Percentiles rank a stretch among this genome's conserved stretches.
Evolutionary conservation across 2,329 filamentous ascomycete genomes (phyloP).

Genomic region (Venturia asperata): DNA sequence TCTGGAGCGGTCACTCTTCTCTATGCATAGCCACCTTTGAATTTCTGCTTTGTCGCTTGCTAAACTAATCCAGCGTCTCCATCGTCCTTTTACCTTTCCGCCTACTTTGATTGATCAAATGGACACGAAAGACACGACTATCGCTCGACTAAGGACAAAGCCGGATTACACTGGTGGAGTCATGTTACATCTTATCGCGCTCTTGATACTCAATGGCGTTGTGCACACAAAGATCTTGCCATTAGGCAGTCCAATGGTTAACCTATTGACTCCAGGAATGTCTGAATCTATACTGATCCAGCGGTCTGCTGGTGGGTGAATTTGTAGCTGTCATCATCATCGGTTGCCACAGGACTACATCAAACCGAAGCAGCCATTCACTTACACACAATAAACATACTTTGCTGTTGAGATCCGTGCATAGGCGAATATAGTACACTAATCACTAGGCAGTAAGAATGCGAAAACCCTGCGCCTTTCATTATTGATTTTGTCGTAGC

Average conservation of each 20-base stretch:
- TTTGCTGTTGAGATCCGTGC: not conserved
- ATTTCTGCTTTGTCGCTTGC: too few relatives aligned
- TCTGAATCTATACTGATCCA: not conserved
- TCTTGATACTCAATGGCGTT: conserved; percentile 30
- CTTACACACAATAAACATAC: conserved; percentile 32
- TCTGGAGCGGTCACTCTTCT: not conserved
- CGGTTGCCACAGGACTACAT: conserved; percentile 29
- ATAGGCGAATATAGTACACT: conserved; percentile 23
- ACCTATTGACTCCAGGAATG: too few relatives aligned
- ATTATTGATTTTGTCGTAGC: conserved; percentile 42
- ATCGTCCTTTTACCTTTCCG: not conserved
- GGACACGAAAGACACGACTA: not conserved
- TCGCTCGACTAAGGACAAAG: not conserved
- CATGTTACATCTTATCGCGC: conserved; percentile 28
- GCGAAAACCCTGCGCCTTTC: conserved; percentile 43
- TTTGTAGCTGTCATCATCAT: conserved; percentile 29
- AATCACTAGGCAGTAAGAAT: conserved; percentile 39
- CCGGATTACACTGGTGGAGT: conserved; percentile 25
- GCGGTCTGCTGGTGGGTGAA: conserved; percentile 27
- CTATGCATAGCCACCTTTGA: not conserved
- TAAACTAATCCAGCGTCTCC: too few relatives aligned
- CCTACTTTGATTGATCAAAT: not conserved
- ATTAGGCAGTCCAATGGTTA: conserved; percentile 20
- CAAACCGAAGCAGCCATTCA: conserved; percentile 28
- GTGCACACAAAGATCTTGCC: conserved; percentile 12